Conservation (phyloP, 2,329 filamentous ascomycete genomes). For the Aspergillus fumigatiaffinis region DNA sequence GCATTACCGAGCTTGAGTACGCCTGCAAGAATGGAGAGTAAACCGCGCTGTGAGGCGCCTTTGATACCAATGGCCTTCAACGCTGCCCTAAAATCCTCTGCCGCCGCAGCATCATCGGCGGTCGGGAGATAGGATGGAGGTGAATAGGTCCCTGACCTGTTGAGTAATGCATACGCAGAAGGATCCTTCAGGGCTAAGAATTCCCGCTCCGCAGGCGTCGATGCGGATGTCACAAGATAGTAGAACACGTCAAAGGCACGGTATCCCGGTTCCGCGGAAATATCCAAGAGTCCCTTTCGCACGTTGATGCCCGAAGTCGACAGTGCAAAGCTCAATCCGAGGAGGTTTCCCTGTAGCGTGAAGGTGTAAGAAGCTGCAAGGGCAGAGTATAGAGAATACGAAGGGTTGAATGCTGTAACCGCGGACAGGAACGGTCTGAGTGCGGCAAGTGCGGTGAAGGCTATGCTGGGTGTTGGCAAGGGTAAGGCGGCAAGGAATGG, state of each 20-base stretch:
- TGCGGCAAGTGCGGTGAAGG: constrained; percentile 76
- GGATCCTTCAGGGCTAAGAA: constrained; percentile 76
- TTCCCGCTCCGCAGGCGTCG: constrained; percentile 82
- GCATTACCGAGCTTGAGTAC: constrained; percentile 90
- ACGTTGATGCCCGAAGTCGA: constrained; percentile 89
- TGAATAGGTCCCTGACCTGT: constrained; percentile 77
- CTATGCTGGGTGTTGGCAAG: constrained; percentile 67
- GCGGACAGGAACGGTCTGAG: constrained; percentile 82
- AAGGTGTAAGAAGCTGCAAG: constrained; percentile 78
- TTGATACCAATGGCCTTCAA: constrained; percentile 93
- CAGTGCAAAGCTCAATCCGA: constrained; percentile 69
- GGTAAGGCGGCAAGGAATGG: constrained; percentile 81
- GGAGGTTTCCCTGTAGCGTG: constrained; percentile 73
- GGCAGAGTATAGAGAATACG: constrained; percentile 72
- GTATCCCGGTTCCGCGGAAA: constrained; percentile 75
- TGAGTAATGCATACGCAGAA: constrained; percentile 72
- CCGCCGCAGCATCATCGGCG: constrained; percentile 85
- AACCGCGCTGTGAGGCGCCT: constrained; percentile 71
- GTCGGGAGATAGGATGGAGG: constrained; percentile 87
- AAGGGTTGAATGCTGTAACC: constrained; percentile 86
- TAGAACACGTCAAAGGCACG: constrained; percentile 98
- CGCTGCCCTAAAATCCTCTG: constrained; percentile 84
- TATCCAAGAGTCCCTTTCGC: constrained; percentile 69
- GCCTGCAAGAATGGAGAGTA: constrained; percentile 81
- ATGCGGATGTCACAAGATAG: constrained; percentile 88